A percentile compares a stretch with the other conserved stretches of the same genome.
phyloP scores from a whole-genome alignment of 129 eudicot genomes.

The Kitagawia praeruptora region DNA sequence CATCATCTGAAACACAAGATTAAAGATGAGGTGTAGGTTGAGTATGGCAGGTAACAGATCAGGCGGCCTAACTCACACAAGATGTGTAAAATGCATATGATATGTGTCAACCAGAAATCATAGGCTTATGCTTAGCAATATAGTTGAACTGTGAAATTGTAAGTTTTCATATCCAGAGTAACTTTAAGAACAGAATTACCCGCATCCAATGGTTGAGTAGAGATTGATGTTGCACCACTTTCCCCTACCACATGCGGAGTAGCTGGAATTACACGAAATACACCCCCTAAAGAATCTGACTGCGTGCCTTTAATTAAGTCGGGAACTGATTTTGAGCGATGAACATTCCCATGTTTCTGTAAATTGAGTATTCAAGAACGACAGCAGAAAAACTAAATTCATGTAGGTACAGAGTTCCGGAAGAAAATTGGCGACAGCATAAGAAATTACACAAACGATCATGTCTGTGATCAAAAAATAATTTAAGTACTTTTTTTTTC shows the following conservation, averaged over 20 bases:
- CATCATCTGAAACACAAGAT: conserved; percentile 40
- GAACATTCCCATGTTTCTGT: conserved; percentile 59
- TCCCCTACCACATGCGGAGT: conserved; percentile 49
- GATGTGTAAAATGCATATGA: background rate
- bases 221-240: conserved; percentile 19
- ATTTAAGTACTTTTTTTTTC: background rate
- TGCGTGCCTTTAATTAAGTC: conserved; percentile 50
- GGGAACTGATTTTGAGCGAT: conserved; percentile 87
- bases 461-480: background rate
- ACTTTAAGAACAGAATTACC: conserved; percentile 36
- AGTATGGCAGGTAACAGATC: background rate
- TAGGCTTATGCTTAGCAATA: background rate
- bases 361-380: background rate
- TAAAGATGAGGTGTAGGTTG: conserved; percentile 24
- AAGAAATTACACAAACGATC: background rate
- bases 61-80: background rate
- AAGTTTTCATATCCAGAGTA: background rate
- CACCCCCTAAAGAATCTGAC: conserved; percentile 49
- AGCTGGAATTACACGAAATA: conserved; percentile 61
- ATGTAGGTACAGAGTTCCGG: background rate
- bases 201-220: conserved; percentile 23
- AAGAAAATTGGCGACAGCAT: background rate
- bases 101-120: background rate
- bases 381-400: conserved; percentile 2
- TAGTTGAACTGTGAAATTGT: background rate